Evolutionary conservation across 108 stramenopile species (phyloP).

Genomic region (Cyclotella choctawhatcheeana): DNA sequence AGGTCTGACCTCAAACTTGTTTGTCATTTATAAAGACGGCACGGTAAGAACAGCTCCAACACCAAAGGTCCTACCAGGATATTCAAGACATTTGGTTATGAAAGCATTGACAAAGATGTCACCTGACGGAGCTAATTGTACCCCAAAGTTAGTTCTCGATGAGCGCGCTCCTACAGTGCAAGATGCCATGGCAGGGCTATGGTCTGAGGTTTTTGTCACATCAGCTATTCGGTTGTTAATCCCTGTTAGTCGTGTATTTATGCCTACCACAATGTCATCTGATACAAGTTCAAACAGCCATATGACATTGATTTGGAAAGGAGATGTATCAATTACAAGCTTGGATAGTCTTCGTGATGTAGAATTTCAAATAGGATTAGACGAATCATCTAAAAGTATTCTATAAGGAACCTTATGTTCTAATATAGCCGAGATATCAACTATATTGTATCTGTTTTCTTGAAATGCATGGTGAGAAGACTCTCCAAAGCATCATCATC

Average conservation of each 20-base stretch:
- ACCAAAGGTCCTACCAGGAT: slow-evolving; percentile 62
- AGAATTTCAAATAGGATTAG: slow-evolving; percentile 8
- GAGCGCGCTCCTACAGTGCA: slow-evolving; percentile 40
- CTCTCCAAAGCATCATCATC: slow-evolving; percentile 38
- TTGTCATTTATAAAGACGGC: slow-evolving; percentile 70
- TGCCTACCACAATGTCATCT: slow-evolving; percentile 29
- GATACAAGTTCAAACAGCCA: neutral
- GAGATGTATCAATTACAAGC: neutral
- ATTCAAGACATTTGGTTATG: slow-evolving; percentile 66
- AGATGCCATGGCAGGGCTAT: slow-evolving; percentile 54
- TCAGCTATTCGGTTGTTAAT: slow-evolving; percentile 67
- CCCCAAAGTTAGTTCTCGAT: slow-evolving; percentile 42
- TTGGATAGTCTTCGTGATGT: neutral
- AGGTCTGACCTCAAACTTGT: slow-evolving; percentile 81
- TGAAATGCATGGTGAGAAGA: slow-evolving; percentile 30
- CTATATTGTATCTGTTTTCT: neutral
- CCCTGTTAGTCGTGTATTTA: slow-evolving; percentile 56
- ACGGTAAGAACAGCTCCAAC: slow-evolving; percentile 58
- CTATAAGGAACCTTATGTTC: neutral
- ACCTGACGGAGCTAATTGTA: neutral
- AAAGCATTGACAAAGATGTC: slow-evolving; percentile 27
- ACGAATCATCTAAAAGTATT: slow-evolving; percentile 12
- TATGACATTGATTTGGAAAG: slow-evolving; percentile 28
- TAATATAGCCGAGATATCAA: neutral
- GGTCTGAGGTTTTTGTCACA: slow-evolving; percentile 81